Evolutionary conservation across 2,329 filamentous ascomycete species (phyloP).

Genomic region (Chaetomiaceae sp.): DNA sequence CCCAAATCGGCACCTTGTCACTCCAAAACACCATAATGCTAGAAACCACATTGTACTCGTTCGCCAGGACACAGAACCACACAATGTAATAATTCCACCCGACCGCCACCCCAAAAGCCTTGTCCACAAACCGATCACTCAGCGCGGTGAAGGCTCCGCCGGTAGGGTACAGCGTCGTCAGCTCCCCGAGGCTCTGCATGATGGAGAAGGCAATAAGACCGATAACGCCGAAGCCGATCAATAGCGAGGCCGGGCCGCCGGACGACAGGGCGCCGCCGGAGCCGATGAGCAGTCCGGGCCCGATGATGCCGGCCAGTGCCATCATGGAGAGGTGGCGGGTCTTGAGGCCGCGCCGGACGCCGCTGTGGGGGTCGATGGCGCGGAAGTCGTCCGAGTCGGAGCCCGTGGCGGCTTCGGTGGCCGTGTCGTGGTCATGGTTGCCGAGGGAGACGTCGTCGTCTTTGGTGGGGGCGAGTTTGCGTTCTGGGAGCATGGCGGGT

Average conservation of each 20-base stretch:
- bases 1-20: constrained; percentile 58
- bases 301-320: constrained; percentile 59
- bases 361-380: constrained; percentile 55
- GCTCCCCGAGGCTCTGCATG: constrained; percentile 71
- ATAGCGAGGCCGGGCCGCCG: constrained; percentile 65
- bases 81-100: constrained; percentile 71
- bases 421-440: constrained; percentile 6
- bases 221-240: constrained; percentile 70
- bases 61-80: constrained; percentile 60
- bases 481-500: neutral
- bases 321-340: constrained; percentile 65
- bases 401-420: constrained; percentile 15
- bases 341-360: constrained; percentile 66
- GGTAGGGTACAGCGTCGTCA: constrained; percentile 68
- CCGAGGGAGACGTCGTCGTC: constrained; percentile 1
- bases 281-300: constrained; percentile 68
- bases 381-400: constrained; percentile 41
- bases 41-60: constrained; percentile 67
- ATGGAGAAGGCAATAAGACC: constrained; percentile 63
- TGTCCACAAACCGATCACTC: constrained; percentile 66
- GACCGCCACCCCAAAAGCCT: constrained; percentile 63
- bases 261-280: constrained; percentile 63
- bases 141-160: constrained; percentile 68
- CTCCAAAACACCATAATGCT: constrained; percentile 65
- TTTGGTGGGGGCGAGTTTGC: neutral